Conservation (phyloP, 192 early-diverging fungal genomes). For the Entomortierella beljakovae region DNA sequence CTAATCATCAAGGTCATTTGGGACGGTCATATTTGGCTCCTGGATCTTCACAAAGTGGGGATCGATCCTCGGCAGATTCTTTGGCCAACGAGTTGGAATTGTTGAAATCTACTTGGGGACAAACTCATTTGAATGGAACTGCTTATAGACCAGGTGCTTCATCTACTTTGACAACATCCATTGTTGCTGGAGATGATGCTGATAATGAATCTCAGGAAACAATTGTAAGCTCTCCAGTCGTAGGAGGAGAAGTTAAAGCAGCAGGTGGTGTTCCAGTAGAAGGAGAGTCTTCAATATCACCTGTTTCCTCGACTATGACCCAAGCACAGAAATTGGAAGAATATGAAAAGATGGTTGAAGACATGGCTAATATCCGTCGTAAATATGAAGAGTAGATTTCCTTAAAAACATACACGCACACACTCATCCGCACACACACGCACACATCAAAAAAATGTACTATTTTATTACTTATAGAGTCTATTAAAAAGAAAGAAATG, state of each 20-base stretch:
- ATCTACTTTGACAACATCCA: neutral
- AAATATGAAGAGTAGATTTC: conserved; percentile 28
- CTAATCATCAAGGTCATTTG: conserved; percentile 6
- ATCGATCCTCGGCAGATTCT: conserved; percentile 44
- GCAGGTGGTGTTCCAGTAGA: neutral
- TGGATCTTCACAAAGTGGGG: conserved; percentile 1
- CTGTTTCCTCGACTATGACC: conserved; percentile 3
- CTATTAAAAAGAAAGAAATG: too few species aligned
- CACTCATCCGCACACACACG: too few species aligned
- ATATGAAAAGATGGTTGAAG: conserved; percentile 47
- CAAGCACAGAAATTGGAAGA: conserved; percentile 44
- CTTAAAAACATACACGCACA: too few species aligned
- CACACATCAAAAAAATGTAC: too few species aligned
- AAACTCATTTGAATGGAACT: conserved; percentile 13
- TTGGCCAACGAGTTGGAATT: conserved; percentile 49
- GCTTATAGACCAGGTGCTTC: conserved; percentile 3
- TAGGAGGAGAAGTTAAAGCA: neutral
- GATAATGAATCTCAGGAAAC: neutral
- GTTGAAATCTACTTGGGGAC: conserved; percentile 29
- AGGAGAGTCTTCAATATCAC: neutral
- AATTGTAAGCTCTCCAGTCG: neutral
- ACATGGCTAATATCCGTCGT: conserved; percentile 46
- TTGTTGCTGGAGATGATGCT: neutral
- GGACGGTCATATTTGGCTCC: conserved; percentile 19
- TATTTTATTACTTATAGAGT: too few species aligned